Conservation (phyloP, 2,329 filamentous ascomycete genomes). For the Didymella arachidicola region DNA sequence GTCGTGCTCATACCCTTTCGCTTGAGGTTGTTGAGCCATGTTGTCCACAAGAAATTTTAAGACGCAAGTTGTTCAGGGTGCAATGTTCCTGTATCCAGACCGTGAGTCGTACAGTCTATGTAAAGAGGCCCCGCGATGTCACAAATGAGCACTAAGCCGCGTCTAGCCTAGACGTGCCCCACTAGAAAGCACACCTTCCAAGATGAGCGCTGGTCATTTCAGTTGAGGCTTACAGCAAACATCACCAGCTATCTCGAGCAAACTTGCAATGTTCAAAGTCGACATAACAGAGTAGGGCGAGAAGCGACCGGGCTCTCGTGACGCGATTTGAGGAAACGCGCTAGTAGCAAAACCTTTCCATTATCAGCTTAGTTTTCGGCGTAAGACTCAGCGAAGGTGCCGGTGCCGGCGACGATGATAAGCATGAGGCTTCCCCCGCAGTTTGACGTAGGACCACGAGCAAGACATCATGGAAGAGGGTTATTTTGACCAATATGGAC, state of each 20-base stretch:
- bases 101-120: constrained; percentile 3
- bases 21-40: constrained; percentile 27
- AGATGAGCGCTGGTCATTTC: constrained; percentile 2
- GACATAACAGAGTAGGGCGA: background rate
- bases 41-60: background rate
- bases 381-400: constrained; percentile 15
- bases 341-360: background rate
- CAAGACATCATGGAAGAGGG: constrained; percentile 10
- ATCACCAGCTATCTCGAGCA: background rate
- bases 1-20: constrained; percentile 42
- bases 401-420: constrained; percentile 15
- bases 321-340: background rate
- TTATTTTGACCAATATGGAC: constrained; percentile 11
- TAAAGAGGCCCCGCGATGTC: constrained; percentile 8
- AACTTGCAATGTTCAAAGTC: background rate
- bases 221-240: background rate
- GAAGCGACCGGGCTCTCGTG: background rate
- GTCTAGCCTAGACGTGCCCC: constrained; percentile 1
- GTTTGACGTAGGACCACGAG: background rate
- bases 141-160: constrained; percentile 6
- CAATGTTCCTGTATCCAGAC: constrained; percentile 9
- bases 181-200: constrained; percentile 16
- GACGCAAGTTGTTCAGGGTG: background rate
- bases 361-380: background rate
- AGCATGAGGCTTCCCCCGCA: constrained; percentile 14